Conservation (phyloP, 2,329 filamentous ascomycete genomes). For the Fusarium nematophilum region DNA sequence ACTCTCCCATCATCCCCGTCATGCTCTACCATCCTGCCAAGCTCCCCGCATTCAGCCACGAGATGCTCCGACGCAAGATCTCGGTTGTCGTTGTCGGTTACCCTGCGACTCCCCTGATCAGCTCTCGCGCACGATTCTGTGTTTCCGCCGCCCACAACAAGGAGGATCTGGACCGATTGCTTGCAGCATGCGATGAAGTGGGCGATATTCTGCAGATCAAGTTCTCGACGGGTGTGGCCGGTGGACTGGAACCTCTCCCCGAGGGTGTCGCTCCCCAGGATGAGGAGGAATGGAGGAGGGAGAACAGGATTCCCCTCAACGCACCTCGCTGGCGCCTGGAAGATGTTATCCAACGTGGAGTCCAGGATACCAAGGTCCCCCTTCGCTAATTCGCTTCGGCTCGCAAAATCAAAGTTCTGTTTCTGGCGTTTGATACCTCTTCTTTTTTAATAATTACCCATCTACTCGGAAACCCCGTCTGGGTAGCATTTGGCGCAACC, state of each 20-base stretch:
- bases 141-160: slow-evolving; percentile 97
- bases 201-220: slow-evolving; percentile 94
- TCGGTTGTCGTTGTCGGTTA: slow-evolving; percentile 98
- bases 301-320: slow-evolving; percentile 73
- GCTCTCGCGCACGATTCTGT: slow-evolving; percentile 94
- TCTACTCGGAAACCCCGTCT: slow-evolving; percentile 22
- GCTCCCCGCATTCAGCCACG: slow-evolving; percentile 97
- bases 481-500: slow-evolving; percentile 39
- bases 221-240: slow-evolving; percentile 95
- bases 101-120: slow-evolving; percentile 94
- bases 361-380: slow-evolving; percentile 78
- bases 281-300: slow-evolving; percentile 74
- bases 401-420: slow-evolving; percentile 31
- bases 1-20: slow-evolving; percentile 95
- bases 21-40: slow-evolving; percentile 98
- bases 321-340: slow-evolving; percentile 87
- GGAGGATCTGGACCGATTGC: slow-evolving; percentile 91
- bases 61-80: slow-evolving; percentile 98
- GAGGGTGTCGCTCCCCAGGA: slow-evolving; percentile 77
- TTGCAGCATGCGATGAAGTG: slow-evolving; percentile 91
- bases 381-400: slow-evolving; percentile 64
- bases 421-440: slow-evolving; percentile 41
- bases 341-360: slow-evolving; percentile 80
- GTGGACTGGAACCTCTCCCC: slow-evolving; percentile 81
- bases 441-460: slow-evolving; percentile 17